Conservation (phyloP, 31 red algal genomes). For the Endocladia muricata region DNA sequence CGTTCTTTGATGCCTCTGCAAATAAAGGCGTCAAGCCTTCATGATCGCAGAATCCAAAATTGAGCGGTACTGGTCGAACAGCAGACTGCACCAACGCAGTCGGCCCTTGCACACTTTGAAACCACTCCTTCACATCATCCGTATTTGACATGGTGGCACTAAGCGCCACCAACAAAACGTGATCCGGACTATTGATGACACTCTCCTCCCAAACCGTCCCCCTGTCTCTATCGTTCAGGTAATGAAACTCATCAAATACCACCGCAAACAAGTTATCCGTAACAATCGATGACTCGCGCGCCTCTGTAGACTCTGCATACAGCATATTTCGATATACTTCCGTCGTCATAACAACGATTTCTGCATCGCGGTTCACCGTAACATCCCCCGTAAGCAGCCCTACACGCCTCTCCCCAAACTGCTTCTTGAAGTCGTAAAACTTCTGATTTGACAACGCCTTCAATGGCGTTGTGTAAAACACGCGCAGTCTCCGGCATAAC, state of each 20-base stretch:
- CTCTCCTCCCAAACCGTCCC: slow-evolving; percentile 97
- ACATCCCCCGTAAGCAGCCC: slow-evolving; percentile 94
- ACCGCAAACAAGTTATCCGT: slow-evolving; percentile 81
- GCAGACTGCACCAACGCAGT: slow-evolving; percentile 68
- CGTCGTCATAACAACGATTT: slow-evolving; percentile 93
- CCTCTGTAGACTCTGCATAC: slow-evolving; percentile 66
- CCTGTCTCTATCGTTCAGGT: slow-evolving; percentile 85
- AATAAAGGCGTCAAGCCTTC: slow-evolving; percentile 83
- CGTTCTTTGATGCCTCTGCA: background rate
- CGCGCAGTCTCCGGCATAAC: slow-evolving; percentile 56
- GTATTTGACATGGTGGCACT: slow-evolving; percentile 93
- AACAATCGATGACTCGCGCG: background rate
- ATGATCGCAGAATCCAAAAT: slow-evolving; percentile 70
- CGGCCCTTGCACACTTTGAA: slow-evolving; percentile 75
- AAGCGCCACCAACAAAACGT: slow-evolving; percentile 82
- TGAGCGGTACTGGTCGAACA: slow-evolving; percentile 85
- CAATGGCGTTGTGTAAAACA: slow-evolving; percentile 96
- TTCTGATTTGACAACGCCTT: slow-evolving; percentile 99
- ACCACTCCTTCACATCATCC: slow-evolving; percentile 80
- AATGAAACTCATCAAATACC: slow-evolving; percentile 99
- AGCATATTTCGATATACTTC: slow-evolving; percentile 99
- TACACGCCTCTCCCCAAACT: slow-evolving; percentile 67
- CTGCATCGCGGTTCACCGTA: slow-evolving; percentile 78
- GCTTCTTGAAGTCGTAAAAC: slow-evolving; percentile 84
- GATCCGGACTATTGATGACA: slow-evolving; percentile 83